Base-by-base conservation (phyloP, 2,329 filamentous ascomycete genomes). In the Talaromyces sp. region DNA sequence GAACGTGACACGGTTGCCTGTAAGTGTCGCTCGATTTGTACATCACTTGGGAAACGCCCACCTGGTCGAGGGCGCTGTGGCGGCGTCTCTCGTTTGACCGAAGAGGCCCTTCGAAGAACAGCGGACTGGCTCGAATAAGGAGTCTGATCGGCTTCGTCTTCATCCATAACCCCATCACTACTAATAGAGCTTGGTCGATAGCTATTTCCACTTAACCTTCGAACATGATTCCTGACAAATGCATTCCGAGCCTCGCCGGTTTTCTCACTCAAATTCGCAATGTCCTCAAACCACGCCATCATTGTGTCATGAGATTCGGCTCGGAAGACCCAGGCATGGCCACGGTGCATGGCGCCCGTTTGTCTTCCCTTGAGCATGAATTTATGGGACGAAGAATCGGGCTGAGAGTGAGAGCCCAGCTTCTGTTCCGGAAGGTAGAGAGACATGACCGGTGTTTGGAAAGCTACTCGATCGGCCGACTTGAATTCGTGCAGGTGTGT, bases 401-500 rank as follows among this genome's bases (percentile, higher is more conserved):
- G 84, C 60, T 85, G 83, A 9, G 93, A 97, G 70, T 95, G 91
- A 36, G 92, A 95, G 37, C 94, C 94, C 58, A 99, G 82, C 72
- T 96, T 97, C 75, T 97, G 94, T 66, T 97, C 94, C 6, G 89
- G 89, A 28, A 99, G 83, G 70, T 94, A 96, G 57, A 99, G 81
- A 41, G 94, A 97, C 93, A 99, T 97, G 70, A 97, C 85, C 0
- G 94, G 94, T 39, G 89, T 87, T 74, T 94, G 90, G 60, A 84
- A 81, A 66, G 81, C 81, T 62, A 87, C 88, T 72, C 93, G 92
- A 75, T 97, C 93, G 64, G 91, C 91, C n/a, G 91, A 96, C 73
- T 96, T 97, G 83, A 97, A 99, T 75, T 99, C 94, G 77, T 99
- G 94, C 21, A 99, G 82, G 75, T 99, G 94, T 57, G 94, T 97